Evolutionary conservation across 306 rosid species (phyloP).

Genomic region (Hylodesmum podocarpum): DNA sequence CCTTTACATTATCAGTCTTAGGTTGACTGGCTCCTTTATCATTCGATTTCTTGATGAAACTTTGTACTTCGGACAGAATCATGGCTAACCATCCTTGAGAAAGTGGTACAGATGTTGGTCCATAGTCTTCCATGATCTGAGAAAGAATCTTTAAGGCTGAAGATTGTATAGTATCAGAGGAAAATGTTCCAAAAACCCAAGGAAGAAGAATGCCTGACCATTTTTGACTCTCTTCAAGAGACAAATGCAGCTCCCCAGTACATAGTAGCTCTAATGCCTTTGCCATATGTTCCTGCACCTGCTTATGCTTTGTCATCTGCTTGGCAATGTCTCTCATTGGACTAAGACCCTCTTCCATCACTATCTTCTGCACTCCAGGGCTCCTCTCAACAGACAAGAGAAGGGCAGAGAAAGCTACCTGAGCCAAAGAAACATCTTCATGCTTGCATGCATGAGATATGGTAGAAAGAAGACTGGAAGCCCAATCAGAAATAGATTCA

Average conservation of each 20-base stretch:
- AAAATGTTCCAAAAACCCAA: slow-evolving; percentile 76
- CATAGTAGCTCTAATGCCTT: slow-evolving; percentile 77
- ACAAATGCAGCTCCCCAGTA: slow-evolving; percentile 63
- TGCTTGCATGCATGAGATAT: slow-evolving; percentile 77
- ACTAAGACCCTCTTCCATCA: slow-evolving; percentile 90
- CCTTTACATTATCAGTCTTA: slow-evolving; percentile 79
- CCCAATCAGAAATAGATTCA: slow-evolving; percentile 91
- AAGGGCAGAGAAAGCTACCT: slow-evolving; percentile 80
- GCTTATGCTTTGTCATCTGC: slow-evolving; percentile 60
- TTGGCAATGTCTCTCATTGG: slow-evolving; percentile 79
- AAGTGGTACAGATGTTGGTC: slow-evolving; percentile 68
- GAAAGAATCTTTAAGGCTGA: slow-evolving; percentile 83
- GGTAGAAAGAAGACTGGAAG: slow-evolving; percentile 87
- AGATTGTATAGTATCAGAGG: slow-evolving; percentile 61
- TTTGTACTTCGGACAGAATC: slow-evolving; percentile 63
- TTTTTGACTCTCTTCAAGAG: slow-evolving; percentile 86
- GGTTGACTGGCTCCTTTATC: slow-evolving; percentile 63
- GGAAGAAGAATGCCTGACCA: slow-evolving; percentile 89
- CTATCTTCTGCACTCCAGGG: slow-evolving; percentile 57
- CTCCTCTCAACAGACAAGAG: slow-evolving; percentile 82
- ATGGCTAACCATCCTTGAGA: slow-evolving; percentile 94
- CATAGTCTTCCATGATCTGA: slow-evolving; percentile 71
- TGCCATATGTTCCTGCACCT: slow-evolving; percentile 80
- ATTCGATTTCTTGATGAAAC: slow-evolving; percentile 54
- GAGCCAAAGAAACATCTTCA: slow-evolving; percentile 81